phyloP scores from a whole-genome alignment of 768 basidiomycete species.

The Termitomyces sp. region DNA sequence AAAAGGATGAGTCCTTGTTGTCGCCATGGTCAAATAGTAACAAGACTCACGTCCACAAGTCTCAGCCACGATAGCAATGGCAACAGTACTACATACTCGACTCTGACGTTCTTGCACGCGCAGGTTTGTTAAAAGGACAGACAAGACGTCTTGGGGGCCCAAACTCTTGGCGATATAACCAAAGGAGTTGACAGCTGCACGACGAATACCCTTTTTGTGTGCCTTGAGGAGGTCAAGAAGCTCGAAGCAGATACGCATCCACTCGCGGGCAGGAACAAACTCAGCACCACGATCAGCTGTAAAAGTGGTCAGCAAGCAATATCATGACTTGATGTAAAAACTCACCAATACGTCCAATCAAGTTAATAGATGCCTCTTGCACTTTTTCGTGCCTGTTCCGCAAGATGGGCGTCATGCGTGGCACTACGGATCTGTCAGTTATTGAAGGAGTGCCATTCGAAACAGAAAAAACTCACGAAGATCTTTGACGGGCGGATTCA shows the following conservation, averaged over 20 bases:
- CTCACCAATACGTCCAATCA: conserved; percentile 91
- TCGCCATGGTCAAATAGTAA: neutral
- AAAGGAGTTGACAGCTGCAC: conserved; percentile 98
- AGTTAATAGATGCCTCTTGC: conserved; percentile 98
- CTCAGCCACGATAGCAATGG: conserved; percentile 93
- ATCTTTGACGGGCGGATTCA: conserved; percentile 99
- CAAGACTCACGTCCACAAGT: conserved; percentile 70
- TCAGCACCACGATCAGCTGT: conserved; percentile 96
- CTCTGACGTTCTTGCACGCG: conserved; percentile 99
- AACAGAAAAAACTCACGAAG: conserved; percentile 62
- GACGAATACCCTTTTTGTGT: conserved; percentile 98
- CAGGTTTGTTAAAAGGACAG: conserved; percentile 91
- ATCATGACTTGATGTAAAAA: conserved; percentile 17
- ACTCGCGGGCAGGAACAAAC: conserved; percentile 96
- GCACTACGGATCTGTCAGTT: conserved; percentile 50
- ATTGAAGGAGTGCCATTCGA: neutral
- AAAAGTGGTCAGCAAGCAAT: conserved; percentile 13
- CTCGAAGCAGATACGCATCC: conserved; percentile 99
- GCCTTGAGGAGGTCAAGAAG: conserved; percentile 95
- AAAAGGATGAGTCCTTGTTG: conserved; percentile 1
- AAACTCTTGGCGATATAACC: conserved; percentile 99
- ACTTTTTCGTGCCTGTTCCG: conserved; percentile 99
- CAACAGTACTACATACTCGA: conserved; percentile 97
- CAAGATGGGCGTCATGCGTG: conserved; percentile 99
- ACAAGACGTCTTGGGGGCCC: conserved; percentile 97